phyloP scores from a whole-genome alignment of 1,284 basidiomycete genomes.

The Xerocomus nothofagi region DNA sequence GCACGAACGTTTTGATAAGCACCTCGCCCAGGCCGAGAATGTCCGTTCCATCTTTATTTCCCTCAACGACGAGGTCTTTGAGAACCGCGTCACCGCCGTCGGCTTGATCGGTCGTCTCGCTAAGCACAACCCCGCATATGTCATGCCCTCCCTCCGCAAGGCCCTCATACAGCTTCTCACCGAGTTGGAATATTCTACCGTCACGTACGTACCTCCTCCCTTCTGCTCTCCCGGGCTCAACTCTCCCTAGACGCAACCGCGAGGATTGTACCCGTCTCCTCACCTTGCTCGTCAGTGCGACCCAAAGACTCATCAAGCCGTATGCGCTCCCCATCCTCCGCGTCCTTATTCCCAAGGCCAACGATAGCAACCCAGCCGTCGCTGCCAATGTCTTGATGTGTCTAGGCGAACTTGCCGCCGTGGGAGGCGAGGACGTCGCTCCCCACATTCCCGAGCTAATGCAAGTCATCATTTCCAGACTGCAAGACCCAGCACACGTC shows the following conservation, averaged over 20 bases:
- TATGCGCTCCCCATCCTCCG: slow-evolving; percentile 97
- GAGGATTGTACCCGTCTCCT: slow-evolving; percentile 92
- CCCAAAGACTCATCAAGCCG: slow-evolving; percentile 92
- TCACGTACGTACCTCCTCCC: slow-evolving; percentile 55
- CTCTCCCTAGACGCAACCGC: slow-evolving; percentile 63
- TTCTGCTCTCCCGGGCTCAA: background rate
- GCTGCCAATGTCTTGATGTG: slow-evolving; percentile 94
- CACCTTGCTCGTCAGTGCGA: slow-evolving; percentile 86
- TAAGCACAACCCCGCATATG: slow-evolving; percentile 96
- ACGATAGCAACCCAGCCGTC: slow-evolving; percentile 83
- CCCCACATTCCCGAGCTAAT: slow-evolving; percentile 86
- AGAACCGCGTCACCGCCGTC: slow-evolving; percentile 91
- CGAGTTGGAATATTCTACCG: slow-evolving; percentile 95
- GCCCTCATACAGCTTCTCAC: slow-evolving; percentile 96
- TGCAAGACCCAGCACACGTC: slow-evolving; percentile 82
- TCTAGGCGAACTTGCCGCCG: slow-evolving; percentile 90
- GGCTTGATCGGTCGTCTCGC: slow-evolving; percentile 92
- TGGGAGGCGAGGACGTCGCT: slow-evolving; percentile 91
- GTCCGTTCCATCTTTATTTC: slow-evolving; percentile 97
- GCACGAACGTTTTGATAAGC: slow-evolving; percentile 95
- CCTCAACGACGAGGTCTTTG: slow-evolving; percentile 95
- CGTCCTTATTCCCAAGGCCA: slow-evolving; percentile 87
- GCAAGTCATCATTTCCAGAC: slow-evolving; percentile 84
- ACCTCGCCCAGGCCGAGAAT: slow-evolving; percentile 98
- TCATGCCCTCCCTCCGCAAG: slow-evolving; percentile 97